phyloP scores from a whole-genome alignment of 2,329 filamentous ascomycete species.

The Xylariaceae sp. region DNA sequence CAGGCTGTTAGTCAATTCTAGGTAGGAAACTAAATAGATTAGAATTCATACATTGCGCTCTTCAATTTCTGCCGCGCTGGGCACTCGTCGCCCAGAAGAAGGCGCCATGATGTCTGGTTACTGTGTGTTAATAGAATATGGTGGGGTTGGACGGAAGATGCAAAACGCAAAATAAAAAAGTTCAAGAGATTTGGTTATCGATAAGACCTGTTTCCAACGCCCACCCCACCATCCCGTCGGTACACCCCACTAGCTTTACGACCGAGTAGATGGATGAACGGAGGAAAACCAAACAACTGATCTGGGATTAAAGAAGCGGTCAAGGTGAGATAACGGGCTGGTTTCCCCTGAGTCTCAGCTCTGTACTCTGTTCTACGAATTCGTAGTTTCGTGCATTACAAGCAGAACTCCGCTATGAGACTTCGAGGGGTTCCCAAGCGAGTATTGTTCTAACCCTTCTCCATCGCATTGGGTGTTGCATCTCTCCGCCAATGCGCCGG shows the following conservation, averaged over 20 bases:
- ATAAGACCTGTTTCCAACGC: slow-evolving; percentile 22
- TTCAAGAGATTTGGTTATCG: slow-evolving; percentile 29
- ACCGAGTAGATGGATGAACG: too few species aligned
- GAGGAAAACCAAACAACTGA: not conserved
- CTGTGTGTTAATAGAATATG: slow-evolving; percentile 20
- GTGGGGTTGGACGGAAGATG: slow-evolving; percentile 33
- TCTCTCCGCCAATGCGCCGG: too few species aligned
- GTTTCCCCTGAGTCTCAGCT: too few species aligned
- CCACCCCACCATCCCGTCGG: slow-evolving; percentile 16
- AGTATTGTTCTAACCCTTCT: too few species aligned
- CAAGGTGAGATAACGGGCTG: too few species aligned
- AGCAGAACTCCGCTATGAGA: too few species aligned
- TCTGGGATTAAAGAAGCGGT: not conserved
- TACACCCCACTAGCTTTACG: slow-evolving; percentile 27
- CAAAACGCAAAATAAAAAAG: slow-evolving; percentile 34
- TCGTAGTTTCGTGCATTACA: too few species aligned
- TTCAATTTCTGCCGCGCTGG: slow-evolving; percentile 36
- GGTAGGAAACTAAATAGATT: not conserved
- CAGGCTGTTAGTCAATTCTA: slow-evolving; percentile 24
- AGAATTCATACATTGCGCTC: slow-evolving; percentile 37
- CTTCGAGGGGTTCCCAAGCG: too few species aligned
- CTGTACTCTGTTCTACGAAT: too few species aligned
- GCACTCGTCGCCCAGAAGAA: slow-evolving; percentile 32
- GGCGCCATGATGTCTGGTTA: slow-evolving; percentile 39
- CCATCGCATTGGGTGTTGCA: too few species aligned